A percentile compares a stretch with the other conserved stretches of the same genome.
These are phyloP conservation scores for Magnolia sinica DNA, from an alignment of 164 flowering plant species.

Conservation along the genomic window DNA sequence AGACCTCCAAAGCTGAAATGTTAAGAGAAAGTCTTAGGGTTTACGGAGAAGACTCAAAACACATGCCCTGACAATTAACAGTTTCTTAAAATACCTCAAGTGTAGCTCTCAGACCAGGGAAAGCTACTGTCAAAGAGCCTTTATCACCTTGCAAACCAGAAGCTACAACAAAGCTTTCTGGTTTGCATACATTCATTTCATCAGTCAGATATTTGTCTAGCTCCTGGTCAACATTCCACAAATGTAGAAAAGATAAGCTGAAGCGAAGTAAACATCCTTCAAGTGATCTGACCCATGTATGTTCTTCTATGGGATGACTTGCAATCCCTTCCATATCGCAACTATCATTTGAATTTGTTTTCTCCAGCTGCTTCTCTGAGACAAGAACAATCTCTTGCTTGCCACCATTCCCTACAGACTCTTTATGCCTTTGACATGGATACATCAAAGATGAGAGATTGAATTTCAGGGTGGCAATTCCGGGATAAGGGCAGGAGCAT, in stretches of 20 bases:
- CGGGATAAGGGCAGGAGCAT: conserved; percentile 79
- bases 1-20: conserved; percentile 87
- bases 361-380: conserved; percentile 27
- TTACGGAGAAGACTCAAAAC: conserved; percentile 12
- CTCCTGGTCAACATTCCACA: conserved; percentile 71
- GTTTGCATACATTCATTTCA: conserved; percentile 72
- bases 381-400: conserved; percentile 20
- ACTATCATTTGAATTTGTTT: conserved; percentile 17
- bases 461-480: conserved; percentile 67
- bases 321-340: conserved; percentile 22
- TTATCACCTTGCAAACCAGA: conserved; percentile 88
- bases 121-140: conserved; percentile 80
- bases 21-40: conserved; percentile 22
- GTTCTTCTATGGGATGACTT: conserved; percentile 26
- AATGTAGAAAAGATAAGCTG: conserved; percentile 80
- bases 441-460: conserved; percentile 65
- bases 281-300: conserved; percentile 34
- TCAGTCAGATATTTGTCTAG: conserved; percentile 67
- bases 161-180: conserved; percentile 51
- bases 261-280: conserved; percentile 58
- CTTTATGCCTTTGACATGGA: conserved; percentile 28
- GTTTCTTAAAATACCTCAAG: conserved; percentile 64
- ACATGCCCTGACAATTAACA: conserved; percentile 1
- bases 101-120: conserved; percentile 56
- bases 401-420: conserved; percentile 10